These are phyloP conservation scores for Gracilaria domingensis DNA, from an alignment of 23 red algal species.

Conservation along the genomic window DNA sequence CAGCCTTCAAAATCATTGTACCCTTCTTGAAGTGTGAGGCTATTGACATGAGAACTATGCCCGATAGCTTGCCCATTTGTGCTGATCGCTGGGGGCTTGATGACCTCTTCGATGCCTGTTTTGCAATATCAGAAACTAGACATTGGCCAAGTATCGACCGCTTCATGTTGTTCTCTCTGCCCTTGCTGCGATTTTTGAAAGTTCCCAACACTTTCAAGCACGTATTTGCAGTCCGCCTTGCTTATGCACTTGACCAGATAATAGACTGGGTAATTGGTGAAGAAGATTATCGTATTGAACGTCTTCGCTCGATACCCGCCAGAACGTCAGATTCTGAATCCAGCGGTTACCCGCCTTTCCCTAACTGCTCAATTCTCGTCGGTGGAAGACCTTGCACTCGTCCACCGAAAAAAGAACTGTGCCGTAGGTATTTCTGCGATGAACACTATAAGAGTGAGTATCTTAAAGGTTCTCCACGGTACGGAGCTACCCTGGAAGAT, in stretches of 20 bases:
- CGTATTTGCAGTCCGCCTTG: conserved; percentile 13
- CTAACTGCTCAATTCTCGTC: neutral
- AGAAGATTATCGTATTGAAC: conserved; percentile 13
- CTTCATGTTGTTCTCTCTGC: conserved; percentile 24
- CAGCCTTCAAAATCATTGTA: neutral
- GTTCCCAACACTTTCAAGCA: conserved; percentile 23
- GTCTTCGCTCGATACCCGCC: neutral
- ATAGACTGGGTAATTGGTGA: conserved; percentile 20
- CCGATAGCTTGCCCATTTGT: neutral
- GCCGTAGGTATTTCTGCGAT: neutral
- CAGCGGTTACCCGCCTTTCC: neutral
- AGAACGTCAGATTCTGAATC: neutral
- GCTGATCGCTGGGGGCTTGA: conserved; percentile 31
- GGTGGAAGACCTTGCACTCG: conserved; percentile 3
- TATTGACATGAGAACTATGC: conserved; percentile 27
- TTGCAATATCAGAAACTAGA: neutral
- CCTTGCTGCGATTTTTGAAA: neutral
- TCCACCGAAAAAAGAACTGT: neutral
- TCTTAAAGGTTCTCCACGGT: neutral
- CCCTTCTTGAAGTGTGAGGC: conserved; percentile 10
- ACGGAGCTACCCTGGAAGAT: neutral
- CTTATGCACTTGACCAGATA: neutral
- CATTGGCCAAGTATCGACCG: neutral
- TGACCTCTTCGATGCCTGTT: conserved; percentile 30
- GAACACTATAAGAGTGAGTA: conserved; percentile 13